Evolutionary conservation across 1,139 yeast genomes (phyloP), one percentile per base, ranked within the genome.

Genomic region (Nakaseomyces glabratus): DNA sequence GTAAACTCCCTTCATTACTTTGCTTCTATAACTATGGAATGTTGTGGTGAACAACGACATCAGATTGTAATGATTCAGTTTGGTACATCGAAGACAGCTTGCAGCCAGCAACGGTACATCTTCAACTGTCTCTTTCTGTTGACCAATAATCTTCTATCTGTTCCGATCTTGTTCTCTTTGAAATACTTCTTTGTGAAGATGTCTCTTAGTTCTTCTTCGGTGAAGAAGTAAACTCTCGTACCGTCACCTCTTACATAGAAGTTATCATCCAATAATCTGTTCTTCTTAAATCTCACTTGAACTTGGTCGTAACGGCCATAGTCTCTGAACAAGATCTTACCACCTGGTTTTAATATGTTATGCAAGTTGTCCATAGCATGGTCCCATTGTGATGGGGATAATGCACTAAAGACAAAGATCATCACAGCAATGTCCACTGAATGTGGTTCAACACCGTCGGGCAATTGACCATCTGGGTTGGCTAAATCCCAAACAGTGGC

Each of bases 221-320:
- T 85, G 63, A 90, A 90, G 62, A 90, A 90, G 58, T 90, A 90
- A 9, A 93, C 98, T 48, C 98, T 69, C 1, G 99, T 90, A 34
- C 98, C 98, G 55, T 90, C 99, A 24, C 99, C 99, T 52, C 99
- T 73, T 26, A 88, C 85, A 59, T 90, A 90, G 55, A 90, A 90
- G 58, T 90, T 88, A 38, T 90, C 97, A 37, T 85, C 95, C 39
- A 90, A 60, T 30, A 85, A 63, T 50, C 98, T 71, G 31, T 84
- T 82, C 56, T 82, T 84, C 59, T 90, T 93, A 65, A 90, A 86
- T 49, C 99, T 65, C 35, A 90, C 82, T 56, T 90, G 99, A 0
- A 98, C 95, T 57, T 93, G 66, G 58, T 90, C 99, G 52, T 88
- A 90, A 45, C 97, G 71, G 3, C 97, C 97, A 55, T 90, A 90